Base-by-base conservation (phyloP, 1,139 yeast genomes). In the Diutina siamensis region DNA sequence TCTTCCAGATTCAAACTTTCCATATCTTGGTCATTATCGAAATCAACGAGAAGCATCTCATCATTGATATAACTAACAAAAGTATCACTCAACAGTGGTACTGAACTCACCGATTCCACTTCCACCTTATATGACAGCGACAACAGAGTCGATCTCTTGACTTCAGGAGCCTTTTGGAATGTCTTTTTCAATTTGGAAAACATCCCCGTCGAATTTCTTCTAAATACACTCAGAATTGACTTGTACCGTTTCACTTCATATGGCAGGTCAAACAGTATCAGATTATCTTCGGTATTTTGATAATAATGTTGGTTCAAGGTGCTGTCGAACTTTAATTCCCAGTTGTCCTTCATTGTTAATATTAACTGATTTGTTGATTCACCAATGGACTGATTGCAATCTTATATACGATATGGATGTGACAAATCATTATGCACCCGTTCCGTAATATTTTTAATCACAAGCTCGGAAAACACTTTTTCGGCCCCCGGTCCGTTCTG, bases 261-360 rank as follows among this genome's bases (percentile, higher is more conserved):
- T 3, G 75, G 74, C 40, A 60, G 59, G 51, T 70, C 74, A 50
- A 68, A 70, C 17, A 67, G 55, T 13, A 67, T 57, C 3, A 63
- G 50, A 44, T 63, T 61, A 45, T 64, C 67, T 27, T 51, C 49
- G 17, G 59, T 52, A 53, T 68, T 65, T 31, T 61, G 49, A 50
- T 66, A 70, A 55, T 69, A 69, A 50, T 65, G 58, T 52, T 67
- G 70, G 40, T 65, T 57, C 46, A 70, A 57, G 20, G 57, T 55
- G 3, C 55, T 49, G 51, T 70, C 74, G 52, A 55, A 70, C 32
- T 55, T 53, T 21, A 57, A 49, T 44, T 51, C 51, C 60, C 60
- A 58, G 47, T 45, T 48, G 19, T 38, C 18, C 19, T 25, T n/a
- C 42, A 38, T 38, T 10, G 40, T 13, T n/a, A 25, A 7, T 25